Base-by-base conservation (phyloP, 2,329 filamentous ascomycete species). In the Graphiopsis chlorocephala region DNA sequence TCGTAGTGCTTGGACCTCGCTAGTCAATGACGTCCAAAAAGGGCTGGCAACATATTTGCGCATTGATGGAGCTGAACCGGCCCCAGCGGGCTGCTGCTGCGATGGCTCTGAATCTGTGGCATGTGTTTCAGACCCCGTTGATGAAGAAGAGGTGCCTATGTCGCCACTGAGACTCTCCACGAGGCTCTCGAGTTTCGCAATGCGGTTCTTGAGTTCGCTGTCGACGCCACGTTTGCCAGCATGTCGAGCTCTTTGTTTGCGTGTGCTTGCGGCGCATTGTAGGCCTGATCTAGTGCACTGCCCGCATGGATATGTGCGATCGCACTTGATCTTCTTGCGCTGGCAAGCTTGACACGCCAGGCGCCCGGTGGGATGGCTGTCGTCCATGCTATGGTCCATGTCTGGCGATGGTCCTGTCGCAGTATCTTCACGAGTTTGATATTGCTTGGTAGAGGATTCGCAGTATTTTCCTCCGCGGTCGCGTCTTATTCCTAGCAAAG, bases 21-120 rank as follows among this genome's bases (percentile, higher is more conserved):
- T 66, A 4, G 70, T 73, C 11, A 76, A 67, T 3, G 71, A 70
- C 1, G 69, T 71, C 73, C 73, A 76, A 68, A 76, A 76, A 14
- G 64, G 64, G 31, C 71, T 72, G 12, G 70, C 72, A 10, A 76
- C 67, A 55, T 74, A 76, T 56, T 69, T 72, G 38, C 68, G 71
- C 17, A 69, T 66, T 14, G 66, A 60, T 1, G 67, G 67, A n/a
- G 66, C 67, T 26, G 63, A 42, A 4, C 31, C 60, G 2, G 63
- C 59, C 15, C 29, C 47, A 42, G 28, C n/a, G 10, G 61, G 25
- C 5, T 35, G 25, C 26, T 56, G 42, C 12, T 20, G 12, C 26
- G 26, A 20, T 33, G 53, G 52, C 10, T 57, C 29, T 14, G 38
- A 38, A 11, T 61, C 58, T 25, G 57, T 29, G 2, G 23, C 26